Evolutionary conservation across 2,329 filamentous ascomycete genomes (phyloP).

Genomic region (Hirsutella thompsonii): DNA sequence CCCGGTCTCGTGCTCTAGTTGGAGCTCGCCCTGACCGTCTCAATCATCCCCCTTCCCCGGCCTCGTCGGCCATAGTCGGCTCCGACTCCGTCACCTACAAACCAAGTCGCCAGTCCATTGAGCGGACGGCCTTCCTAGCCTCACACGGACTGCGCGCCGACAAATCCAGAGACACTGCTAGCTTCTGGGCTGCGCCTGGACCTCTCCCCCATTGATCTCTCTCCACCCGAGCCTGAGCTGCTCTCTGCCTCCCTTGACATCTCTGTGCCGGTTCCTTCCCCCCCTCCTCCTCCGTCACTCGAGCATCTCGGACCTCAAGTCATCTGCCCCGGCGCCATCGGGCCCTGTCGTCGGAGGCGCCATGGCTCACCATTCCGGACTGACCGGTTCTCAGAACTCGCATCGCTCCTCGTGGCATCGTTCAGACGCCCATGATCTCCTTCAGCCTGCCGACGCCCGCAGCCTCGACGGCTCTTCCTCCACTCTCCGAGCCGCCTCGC

Average conservation of each 20-base stretch:
- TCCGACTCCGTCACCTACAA: no score
- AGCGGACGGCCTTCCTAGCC: no score
- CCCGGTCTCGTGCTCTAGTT: no score
- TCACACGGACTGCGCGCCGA: no score
- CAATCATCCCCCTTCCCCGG: no score
- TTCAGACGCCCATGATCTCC: conserved; percentile 27
- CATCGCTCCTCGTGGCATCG: conserved; percentile 27
- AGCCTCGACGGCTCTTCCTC: conserved; percentile 35
- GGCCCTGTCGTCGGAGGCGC: conserved; percentile 1
- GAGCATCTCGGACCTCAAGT: neutral
- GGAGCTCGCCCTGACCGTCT: no score
- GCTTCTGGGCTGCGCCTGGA: no score
- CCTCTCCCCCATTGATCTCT: no score
- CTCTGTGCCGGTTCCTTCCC: neutral
- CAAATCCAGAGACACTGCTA: no score
- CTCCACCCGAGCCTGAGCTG: no score
- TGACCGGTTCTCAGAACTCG: conserved; percentile 18
- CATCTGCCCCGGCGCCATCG: neutral
- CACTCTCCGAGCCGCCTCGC: conserved; percentile 30
- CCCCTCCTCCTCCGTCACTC: neutral
- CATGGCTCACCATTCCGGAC: conserved; percentile 17
- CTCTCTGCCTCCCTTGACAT: neutral
- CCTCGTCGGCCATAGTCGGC: no score
- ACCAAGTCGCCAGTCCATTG: no score
- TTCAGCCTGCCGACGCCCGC: conserved; percentile 15